Percentiles rank a stretch among this genome's conserved stretches.
phyloP scores from a whole-genome alignment of 768 basidiomycete genomes.

The Rhodotorula babjevae region DNA sequence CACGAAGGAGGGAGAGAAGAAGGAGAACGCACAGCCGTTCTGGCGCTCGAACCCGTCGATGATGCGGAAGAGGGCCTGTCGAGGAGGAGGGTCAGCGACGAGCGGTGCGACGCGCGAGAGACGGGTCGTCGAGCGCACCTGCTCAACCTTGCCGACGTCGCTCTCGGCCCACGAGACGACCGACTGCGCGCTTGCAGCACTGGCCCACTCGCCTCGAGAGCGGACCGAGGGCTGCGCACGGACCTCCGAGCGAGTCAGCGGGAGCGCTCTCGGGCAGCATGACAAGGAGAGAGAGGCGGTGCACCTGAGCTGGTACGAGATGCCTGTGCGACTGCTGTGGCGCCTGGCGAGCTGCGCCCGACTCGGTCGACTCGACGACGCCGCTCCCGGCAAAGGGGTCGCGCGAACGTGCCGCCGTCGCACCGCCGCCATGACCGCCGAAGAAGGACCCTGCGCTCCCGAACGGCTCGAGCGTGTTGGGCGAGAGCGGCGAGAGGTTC shows the following conservation, averaged over 20 bases:
- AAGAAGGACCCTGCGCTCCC: neutral
- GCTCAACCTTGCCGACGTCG: neutral
- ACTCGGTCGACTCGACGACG: neutral
- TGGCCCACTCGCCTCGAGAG: neutral
- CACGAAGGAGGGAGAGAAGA: neutral
- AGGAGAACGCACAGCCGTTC: neutral
- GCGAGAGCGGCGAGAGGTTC: neutral
- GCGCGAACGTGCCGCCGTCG: neutral
- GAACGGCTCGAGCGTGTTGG: neutral
- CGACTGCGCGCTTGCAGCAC: too few species aligned
- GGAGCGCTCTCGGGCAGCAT: too few species aligned
- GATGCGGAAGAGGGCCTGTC: constrained; percentile 14
- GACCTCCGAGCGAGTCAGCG: neutral
- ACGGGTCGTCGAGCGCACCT: too few species aligned
- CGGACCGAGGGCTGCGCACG: neutral
- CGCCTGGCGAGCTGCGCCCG: too few species aligned
- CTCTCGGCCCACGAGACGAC: neutral
- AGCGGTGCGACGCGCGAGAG: too few species aligned
- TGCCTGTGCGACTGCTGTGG: neutral
- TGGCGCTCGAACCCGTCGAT: constrained; percentile 12
- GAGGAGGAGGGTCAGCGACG: neutral
- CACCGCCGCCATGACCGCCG: neutral
- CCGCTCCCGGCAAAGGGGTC: constrained; percentile 12
- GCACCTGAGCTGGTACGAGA: neutral
- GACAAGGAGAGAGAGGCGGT: too few species aligned